phyloP scores from a whole-genome alignment of 2,329 filamentous ascomycete species.

The Talaromyces sp. region DNA sequence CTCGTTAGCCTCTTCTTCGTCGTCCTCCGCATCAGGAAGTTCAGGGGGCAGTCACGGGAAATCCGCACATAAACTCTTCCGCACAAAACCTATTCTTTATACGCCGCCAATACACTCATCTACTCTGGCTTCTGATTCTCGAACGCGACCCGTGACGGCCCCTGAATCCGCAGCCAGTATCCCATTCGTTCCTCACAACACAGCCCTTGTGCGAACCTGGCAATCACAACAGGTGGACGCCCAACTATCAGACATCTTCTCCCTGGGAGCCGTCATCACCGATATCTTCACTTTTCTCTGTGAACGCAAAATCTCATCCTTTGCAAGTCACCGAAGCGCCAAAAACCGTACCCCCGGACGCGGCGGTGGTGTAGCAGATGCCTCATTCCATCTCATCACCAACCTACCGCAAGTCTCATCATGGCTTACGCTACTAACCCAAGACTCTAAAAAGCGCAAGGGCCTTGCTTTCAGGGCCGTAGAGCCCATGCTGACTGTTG shows the following conservation, averaged over 20 bases:
- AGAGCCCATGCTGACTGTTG: slow-evolving; percentile 33
- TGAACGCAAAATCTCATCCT: slow-evolving; percentile 52
- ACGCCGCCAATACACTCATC: slow-evolving; percentile 31
- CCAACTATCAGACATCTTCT: slow-evolving; percentile 52
- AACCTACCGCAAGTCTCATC: slow-evolving; percentile 52
- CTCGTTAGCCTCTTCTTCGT: slow-evolving; percentile 22
- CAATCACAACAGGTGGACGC: slow-evolving; percentile 34
- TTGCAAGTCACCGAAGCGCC: slow-evolving; percentile 51
- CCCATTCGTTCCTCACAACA: slow-evolving; percentile 16
- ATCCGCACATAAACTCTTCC: slow-evolving; percentile 11
- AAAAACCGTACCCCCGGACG: slow-evolving; percentile 47
- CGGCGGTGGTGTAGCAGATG: slow-evolving; percentile 48
- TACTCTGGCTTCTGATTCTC: slow-evolving; percentile 18
- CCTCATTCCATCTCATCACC: slow-evolving; percentile 50
- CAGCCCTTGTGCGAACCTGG: slow-evolving; percentile 33
- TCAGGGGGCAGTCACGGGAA: slow-evolving; percentile 16
- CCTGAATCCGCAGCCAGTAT: slow-evolving; percentile 23
- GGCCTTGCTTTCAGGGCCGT: slow-evolving; percentile 35
- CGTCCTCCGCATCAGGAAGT: slow-evolving; percentile 29
- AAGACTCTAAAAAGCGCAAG: slow-evolving; percentile 43
- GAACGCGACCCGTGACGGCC: slow-evolving; percentile 25
- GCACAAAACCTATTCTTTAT: slow-evolving; percentile 27
- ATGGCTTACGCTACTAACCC: slow-evolving; percentile 51
- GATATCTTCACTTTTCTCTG: slow-evolving; percentile 57
- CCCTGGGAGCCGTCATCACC: slow-evolving; percentile 53